Percentiles rank a stretch among this genome's conserved stretches.
These are phyloP conservation scores for Capsicum pubescens DNA, from an alignment of 257 asterid species.

Conservation along the genomic window DNA sequence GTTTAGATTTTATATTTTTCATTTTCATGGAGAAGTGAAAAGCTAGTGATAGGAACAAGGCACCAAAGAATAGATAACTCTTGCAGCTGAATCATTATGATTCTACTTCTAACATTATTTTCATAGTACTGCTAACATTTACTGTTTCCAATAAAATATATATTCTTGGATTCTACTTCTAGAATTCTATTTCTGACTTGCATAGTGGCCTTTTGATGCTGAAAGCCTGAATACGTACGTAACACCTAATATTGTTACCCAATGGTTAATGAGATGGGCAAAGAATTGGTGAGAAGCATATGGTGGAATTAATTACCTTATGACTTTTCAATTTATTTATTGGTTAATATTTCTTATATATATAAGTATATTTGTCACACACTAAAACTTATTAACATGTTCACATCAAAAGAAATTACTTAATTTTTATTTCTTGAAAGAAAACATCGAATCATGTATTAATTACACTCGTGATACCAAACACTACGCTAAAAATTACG, in stretches of 20 bases:
- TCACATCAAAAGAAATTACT: not conserved
- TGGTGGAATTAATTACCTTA: not conserved
- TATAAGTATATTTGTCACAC: not conserved
- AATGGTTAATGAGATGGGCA: not conserved
- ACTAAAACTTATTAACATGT: not conserved
- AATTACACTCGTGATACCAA: not conserved
- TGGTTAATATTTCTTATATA: not conserved
- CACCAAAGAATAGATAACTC: conserved; percentile 10
- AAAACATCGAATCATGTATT: not conserved
- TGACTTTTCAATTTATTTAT: not conserved
- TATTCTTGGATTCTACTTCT: not conserved
- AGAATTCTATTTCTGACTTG: not conserved
- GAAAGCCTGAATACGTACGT: not conserved
- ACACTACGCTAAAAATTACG: not conserved
- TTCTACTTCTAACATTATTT: conserved; percentile 30
- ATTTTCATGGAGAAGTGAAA: not conserved
- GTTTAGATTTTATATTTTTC: not conserved
- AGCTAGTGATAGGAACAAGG: not conserved
- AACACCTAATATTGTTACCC: not conserved
- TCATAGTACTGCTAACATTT: not conserved
- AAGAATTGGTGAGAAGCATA: not conserved
- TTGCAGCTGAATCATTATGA: conserved; percentile 25
- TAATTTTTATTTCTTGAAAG: not conserved
- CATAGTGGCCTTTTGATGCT: not conserved
- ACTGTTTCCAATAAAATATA: not conserved